Evolutionary conservation across 2,329 filamentous ascomycete species (phyloP), one percentile per base, ranked within the genome.

Genomic region (Sporothrix brasiliensis): DNA sequence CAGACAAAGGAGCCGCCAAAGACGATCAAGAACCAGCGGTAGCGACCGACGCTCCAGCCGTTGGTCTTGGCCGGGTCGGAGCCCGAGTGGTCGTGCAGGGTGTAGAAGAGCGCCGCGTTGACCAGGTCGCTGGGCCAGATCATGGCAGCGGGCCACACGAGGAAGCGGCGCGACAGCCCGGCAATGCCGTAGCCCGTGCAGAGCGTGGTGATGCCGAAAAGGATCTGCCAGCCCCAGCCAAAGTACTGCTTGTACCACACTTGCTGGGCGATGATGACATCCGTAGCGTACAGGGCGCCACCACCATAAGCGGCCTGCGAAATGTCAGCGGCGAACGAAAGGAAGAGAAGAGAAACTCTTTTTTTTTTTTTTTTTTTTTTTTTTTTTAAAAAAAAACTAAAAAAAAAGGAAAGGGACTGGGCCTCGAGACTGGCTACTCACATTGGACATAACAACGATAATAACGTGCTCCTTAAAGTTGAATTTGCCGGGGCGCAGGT

Each of bases 31-130:
- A 91, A 91, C 77, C 87, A 87, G 73, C 83, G 83, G 77, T 89
- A 90, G 67, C 88, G 85, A n/a, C 86, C 84, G 65, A 91, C 83
- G 47, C 76, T 82, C 89, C 89, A 91, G 56, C 89, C 88, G 74
- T 85, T 85, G 39, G 82, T 81, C 72, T 81, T 79, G 1, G 79
- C 74, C 2, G 88, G 85, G 72, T 88, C 83, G 0, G 85, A 82
- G 34, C 80, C 77, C 14, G 81, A 81, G 74, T 86, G 85, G 74
- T 91, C 88, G 76, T 92, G 89, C 53, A 92, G 82, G 2, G 88
- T 86, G 75, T 88, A 85, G 77, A 90, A 89, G 47, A 91, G 82
- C 1, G 87, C 83, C 53, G 85, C 83, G 75, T 88, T 90, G 75
- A 89, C 86, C 47, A 88, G 80, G 39, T 85, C 83, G 27, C 84